phyloP scores from a whole-genome alignment of 192 early-diverging fungal genomes.

The Glomus cerebriforme region DNA sequence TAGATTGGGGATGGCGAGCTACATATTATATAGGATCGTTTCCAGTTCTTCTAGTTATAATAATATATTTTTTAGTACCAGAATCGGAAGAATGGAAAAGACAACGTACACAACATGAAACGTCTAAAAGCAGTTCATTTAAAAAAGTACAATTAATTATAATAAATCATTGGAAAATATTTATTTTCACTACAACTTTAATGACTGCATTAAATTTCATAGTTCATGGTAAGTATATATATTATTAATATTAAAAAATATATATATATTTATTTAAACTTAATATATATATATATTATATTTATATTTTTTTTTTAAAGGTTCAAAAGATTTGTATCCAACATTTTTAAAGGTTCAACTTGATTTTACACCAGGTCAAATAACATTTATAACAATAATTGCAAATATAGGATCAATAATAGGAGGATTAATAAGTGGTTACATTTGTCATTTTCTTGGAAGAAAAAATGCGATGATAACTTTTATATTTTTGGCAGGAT shows the following conservation, averaged over 20 bases:
- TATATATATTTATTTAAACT: not conserved
- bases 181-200: constrained; percentile 54
- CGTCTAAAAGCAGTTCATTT: constrained; percentile 29
- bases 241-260: not conserved
- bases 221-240: constrained; percentile 49
- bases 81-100: constrained; percentile 61
- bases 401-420: constrained; percentile 66
- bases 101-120: constrained; percentile 36
- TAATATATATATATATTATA: not conserved
- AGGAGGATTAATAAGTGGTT: constrained; percentile 69
- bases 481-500: constrained; percentile 52
- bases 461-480: constrained; percentile 60
- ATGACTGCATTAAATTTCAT: constrained; percentile 74
- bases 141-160: constrained; percentile 28
- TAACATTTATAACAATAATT: constrained; percentile 63
- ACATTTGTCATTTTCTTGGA: constrained; percentile 67
- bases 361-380: constrained; percentile 53
- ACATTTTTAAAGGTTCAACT: constrained; percentile 66
- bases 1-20: constrained; percentile 63
- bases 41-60: constrained; percentile 58
- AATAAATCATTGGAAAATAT: constrained; percentile 54
- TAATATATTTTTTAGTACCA: constrained; percentile 63
- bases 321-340: constrained; percentile 72
- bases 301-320: not conserved
- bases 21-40: constrained; percentile 67